A percentile compares a stretch with the other conserved stretches of the same genome.
These are phyloP conservation scores for Cladosporium sp. DNA, from an alignment of 2,329 filamentous ascomycete genomes.

Conservation along the genomic window DNA sequence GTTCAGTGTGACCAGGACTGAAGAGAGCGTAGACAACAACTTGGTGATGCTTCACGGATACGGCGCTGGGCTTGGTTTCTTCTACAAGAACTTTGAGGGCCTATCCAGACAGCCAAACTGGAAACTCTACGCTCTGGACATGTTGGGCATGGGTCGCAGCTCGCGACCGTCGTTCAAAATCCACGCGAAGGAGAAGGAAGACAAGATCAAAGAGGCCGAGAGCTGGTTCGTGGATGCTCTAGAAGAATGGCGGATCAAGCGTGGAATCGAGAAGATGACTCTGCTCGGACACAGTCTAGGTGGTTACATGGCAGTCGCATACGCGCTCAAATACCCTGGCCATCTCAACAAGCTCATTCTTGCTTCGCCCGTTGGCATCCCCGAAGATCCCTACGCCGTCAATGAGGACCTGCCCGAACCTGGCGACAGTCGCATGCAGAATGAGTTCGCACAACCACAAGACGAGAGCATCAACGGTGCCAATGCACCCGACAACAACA, in stretches of 20 bases:
- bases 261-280: conserved; percentile 90
- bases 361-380: conserved; percentile 90
- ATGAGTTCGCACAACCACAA: conserved; percentile 80
- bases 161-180: conserved; percentile 82
- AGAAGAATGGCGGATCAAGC: conserved; percentile 90
- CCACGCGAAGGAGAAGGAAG: conserved; percentile 75
- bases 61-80: conserved; percentile 93
- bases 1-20: conserved; percentile 82
- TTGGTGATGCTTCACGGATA: conserved; percentile 97
- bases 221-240: conserved; percentile 94
- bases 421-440: conserved; percentile 68
- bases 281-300: conserved; percentile 90
- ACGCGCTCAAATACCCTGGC: conserved; percentile 94
- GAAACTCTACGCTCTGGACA: conserved; percentile 90
- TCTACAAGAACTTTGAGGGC: conserved; percentile 96
- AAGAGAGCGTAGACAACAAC: conserved; percentile 77
- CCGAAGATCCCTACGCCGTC: conserved; percentile 89
- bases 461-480: conserved; percentile 43
- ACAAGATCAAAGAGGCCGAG: conserved; percentile 85
- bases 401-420: conserved; percentile 78
- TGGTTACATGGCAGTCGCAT: conserved; percentile 92
- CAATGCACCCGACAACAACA: conserved; percentile 53
- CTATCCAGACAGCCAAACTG: conserved; percentile 77
- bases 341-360: conserved; percentile 94
- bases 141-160: conserved; percentile 92